phyloP scores from a whole-genome alignment of 352 stramenopile species.

The Aphanomyces stellatus region DNA sequence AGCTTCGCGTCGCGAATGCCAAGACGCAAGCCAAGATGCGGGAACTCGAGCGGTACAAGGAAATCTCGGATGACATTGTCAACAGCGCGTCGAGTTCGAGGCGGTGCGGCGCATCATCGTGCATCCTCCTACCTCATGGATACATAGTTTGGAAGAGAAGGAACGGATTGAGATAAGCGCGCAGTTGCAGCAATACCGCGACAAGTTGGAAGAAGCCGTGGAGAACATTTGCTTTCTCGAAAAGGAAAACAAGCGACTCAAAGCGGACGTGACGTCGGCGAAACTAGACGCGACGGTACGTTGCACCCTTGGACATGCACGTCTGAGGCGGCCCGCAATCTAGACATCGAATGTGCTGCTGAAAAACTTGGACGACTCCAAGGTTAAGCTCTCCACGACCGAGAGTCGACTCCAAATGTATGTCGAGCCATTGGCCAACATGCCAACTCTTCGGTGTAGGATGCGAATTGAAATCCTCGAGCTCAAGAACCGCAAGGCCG shows the following conservation, averaged over 20 bases:
- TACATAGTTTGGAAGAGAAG: slow-evolving; percentile 40
- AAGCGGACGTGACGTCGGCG: slow-evolving; percentile 12
- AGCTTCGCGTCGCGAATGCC: slow-evolving; percentile 54
- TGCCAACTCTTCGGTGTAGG: neutral
- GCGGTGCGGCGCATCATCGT: slow-evolving; percentile 28
- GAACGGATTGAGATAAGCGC: slow-evolving; percentile 52
- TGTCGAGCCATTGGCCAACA: neutral
- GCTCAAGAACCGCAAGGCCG: slow-evolving; percentile 21
- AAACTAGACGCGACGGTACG: slow-evolving; percentile 16
- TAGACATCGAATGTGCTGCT: slow-evolving; percentile 19
- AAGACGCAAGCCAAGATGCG: slow-evolving; percentile 57
- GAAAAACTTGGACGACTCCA: slow-evolving; percentile 18
- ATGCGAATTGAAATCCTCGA: slow-evolving; percentile 21
- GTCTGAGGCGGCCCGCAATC: neutral
- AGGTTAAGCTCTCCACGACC: slow-evolving; percentile 10
- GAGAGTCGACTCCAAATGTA: slow-evolving; percentile 18
- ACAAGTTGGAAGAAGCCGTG: slow-evolving; percentile 57
- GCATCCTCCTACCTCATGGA: neutral
- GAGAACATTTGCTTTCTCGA: slow-evolving; percentile 22
- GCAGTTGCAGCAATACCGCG: slow-evolving; percentile 70
- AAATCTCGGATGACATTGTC: slow-evolving; percentile 56
- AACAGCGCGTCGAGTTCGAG: slow-evolving; percentile 38
- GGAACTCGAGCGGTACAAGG: slow-evolving; percentile 65
- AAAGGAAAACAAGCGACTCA: slow-evolving; percentile 21
- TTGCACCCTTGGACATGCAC: neutral